Percentiles rank a stretch among this genome's conserved stretches.
These are phyloP conservation scores for Populus trichocarpa DNA, from an alignment of 441 rosid species.

Conservation along the genomic window DNA sequence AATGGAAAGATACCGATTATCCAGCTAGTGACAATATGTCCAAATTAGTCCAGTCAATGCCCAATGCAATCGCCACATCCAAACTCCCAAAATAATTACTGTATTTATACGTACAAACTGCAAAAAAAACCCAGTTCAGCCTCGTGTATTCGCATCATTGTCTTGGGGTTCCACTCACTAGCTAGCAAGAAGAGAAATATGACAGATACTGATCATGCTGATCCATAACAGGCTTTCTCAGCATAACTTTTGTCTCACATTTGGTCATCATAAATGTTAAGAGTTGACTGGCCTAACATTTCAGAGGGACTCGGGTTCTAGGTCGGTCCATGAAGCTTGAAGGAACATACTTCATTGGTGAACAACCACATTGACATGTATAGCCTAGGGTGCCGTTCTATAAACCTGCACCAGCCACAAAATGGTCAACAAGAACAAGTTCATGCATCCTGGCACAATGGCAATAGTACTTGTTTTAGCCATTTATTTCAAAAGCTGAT, in stretches of 20 bases:
- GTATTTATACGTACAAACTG: slow-evolving; percentile 1
- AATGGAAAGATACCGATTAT: slow-evolving; percentile 1
- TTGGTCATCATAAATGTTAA: slow-evolving; percentile 15
- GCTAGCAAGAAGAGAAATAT: slow-evolving; percentile 4
- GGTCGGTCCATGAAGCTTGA: slow-evolving; percentile 13
- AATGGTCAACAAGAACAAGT: neutral
- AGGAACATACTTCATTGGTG: neutral
- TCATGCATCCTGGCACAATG: neutral
- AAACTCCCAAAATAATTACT: slow-evolving; percentile 11
- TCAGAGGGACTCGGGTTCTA: slow-evolving; percentile 7
- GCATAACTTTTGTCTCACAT: slow-evolving; percentile 10
- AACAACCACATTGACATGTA: neutral
- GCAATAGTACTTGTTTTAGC: neutral
- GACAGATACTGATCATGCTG: slow-evolving; percentile 3
- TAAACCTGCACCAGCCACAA: neutral
- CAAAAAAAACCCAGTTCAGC: slow-evolving; percentile 10
- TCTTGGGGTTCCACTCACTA: slow-evolving; percentile 10
- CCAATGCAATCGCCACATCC: slow-evolving; percentile 7
- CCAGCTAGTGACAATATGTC: slow-evolving; percentile 19
- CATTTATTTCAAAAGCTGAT: neutral
- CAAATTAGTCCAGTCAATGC: slow-evolving; percentile 7
- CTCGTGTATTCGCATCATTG: slow-evolving; percentile 14
- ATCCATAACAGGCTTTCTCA: slow-evolving; percentile 11
- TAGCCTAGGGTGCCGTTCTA: neutral
- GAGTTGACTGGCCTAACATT: slow-evolving; percentile 31